A percentile compares a stretch with the other conserved stretches of the same genome.
Conservation (phyloP, 371 early-diverging fungal genomes). For the Batkoa obscura region DNA sequence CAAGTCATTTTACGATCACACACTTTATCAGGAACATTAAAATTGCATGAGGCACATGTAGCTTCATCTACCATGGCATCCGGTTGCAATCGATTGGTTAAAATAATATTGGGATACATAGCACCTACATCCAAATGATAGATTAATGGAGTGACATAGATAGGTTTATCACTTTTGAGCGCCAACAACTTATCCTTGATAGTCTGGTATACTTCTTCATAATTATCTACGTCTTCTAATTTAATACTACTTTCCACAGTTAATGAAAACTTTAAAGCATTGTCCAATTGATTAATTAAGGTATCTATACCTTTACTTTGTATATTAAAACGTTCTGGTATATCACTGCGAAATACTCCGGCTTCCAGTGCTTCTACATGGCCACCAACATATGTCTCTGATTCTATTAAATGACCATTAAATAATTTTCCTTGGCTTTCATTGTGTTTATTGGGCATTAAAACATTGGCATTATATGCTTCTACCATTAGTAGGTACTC, state of each 20-base stretch:
- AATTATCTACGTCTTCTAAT: slow-evolving; percentile 16
- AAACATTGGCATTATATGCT: slow-evolving; percentile 75
- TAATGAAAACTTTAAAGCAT: slow-evolving; percentile 74
- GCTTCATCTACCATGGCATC: slow-evolving; percentile 89
- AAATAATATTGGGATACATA: slow-evolving; percentile 99
- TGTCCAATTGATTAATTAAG: slow-evolving; percentile 80
- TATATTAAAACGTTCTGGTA: slow-evolving; percentile 74
- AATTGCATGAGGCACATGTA: slow-evolving; percentile 90
- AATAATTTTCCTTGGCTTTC: slow-evolving; percentile 55
- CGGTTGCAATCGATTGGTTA: slow-evolving; percentile 98
- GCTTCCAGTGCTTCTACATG: slow-evolving; percentile 98
- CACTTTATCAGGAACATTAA: slow-evolving; percentile 58
- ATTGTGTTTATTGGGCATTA: slow-evolving; percentile 92
- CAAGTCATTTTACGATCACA: slow-evolving; percentile 96
- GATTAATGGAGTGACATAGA: slow-evolving; percentile 65
- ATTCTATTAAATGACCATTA: slow-evolving; percentile 84
- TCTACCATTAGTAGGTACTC: slow-evolving; percentile 96
- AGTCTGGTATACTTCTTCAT: slow-evolving; percentile 21
- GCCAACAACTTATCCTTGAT: slow-evolving; percentile 36
- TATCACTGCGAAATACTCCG: slow-evolving; percentile 96
- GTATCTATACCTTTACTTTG: slow-evolving; percentile 53
- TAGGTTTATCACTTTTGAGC: slow-evolving; percentile 51
- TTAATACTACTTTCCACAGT: slow-evolving; percentile 52
- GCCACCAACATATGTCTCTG: slow-evolving; percentile 97
- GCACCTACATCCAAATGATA: slow-evolving; percentile 99